Percentiles rank a stretch among this genome's conserved stretches.
phyloP scores from a whole-genome alignment of 176 grass and related monocot genomes.

The Poa annua region DNA sequence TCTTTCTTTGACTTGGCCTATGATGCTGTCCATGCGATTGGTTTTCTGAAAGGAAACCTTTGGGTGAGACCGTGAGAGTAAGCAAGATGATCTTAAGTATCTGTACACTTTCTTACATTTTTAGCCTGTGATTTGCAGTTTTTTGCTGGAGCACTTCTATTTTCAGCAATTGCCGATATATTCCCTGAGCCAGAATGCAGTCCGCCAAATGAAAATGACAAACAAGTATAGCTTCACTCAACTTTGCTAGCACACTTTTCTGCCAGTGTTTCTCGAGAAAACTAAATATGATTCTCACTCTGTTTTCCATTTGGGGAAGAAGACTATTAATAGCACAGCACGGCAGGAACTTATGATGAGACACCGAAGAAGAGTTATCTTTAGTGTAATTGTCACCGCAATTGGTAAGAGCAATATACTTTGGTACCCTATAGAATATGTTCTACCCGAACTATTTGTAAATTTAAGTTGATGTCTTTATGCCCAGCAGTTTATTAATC shows the following conservation, averaged over 20 bases:
- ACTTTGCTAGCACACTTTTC: conserved; percentile 10
- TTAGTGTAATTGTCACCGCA: conserved; percentile 76
- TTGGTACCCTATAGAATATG: background rate
- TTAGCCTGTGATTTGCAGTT: conserved; percentile 53
- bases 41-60: conserved; percentile 89
- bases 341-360: conserved; percentile 72
- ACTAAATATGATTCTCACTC: conserved; percentile 24
- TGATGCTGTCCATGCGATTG: conserved; percentile 84
- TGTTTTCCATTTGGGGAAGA: conserved; percentile 36
- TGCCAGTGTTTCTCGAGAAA: background rate
- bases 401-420: conserved; percentile 50
- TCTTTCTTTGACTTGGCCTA: conserved; percentile 97
- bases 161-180: conserved; percentile 66
- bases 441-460: background rate
- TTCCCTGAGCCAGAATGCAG: conserved; percentile 69
- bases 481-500: background rate
- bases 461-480: background rate
- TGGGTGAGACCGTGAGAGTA: conserved; percentile 60
- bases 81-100: conserved; percentile 10
- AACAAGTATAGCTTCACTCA: conserved; percentile 45
- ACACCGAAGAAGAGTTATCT: conserved; percentile 75
- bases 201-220: conserved; percentile 45
- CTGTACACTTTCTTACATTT: conserved; percentile 13
- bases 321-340: conserved; percentile 42
- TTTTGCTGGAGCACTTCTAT: conserved; percentile 74